Percentiles rank a stretch among this genome's conserved stretches.
phyloP scores from a whole-genome alignment of 1,284 basidiomycete genomes.

The Puccinia hordei region DNA sequence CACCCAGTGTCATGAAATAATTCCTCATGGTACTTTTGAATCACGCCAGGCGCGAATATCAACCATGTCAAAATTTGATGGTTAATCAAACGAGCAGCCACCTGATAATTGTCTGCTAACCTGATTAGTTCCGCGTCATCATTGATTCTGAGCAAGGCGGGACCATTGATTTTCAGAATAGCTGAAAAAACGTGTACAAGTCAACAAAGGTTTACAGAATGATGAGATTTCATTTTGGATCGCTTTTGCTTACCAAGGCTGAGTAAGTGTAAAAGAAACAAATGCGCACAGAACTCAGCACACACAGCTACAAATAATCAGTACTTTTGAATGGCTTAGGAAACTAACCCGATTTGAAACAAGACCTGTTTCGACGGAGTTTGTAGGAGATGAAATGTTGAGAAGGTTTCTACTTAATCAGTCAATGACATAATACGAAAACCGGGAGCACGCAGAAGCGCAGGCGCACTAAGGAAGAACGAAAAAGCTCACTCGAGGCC shows the following conservation, averaged over 20 bases:
- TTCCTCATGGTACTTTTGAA: slow-evolving; percentile 76
- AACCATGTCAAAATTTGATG: neutral
- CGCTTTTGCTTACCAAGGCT: slow-evolving; percentile 24
- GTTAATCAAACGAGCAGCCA: slow-evolving; percentile 30
- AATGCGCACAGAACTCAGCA: neutral
- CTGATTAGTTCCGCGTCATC: slow-evolving; percentile 97
- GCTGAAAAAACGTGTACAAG: slow-evolving; percentile 63
- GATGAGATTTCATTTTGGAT: neutral
- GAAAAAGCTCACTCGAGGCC: slow-evolving; percentile 77
- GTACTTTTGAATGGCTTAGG: neutral
- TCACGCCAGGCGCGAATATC: neutral
- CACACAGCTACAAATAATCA: neutral
- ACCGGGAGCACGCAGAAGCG: neutral
- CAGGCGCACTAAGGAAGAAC: neutral
- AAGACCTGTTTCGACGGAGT: slow-evolving; percentile 26
- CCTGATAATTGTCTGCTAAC: slow-evolving; percentile 61
- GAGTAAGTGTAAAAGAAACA: neutral
- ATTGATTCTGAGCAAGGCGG: slow-evolving; percentile 87
- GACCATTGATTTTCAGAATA: slow-evolving; percentile 97
- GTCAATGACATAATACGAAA: neutral
- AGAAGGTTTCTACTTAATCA: neutral
- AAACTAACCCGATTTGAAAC: slow-evolving; percentile 50
- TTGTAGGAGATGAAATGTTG: neutral
- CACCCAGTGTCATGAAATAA: slow-evolving; percentile 90
- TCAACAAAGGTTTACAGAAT: neutral